Conservation (phyloP, 352 stramenopile genomes). For the Globisporangium canariense region DNA sequence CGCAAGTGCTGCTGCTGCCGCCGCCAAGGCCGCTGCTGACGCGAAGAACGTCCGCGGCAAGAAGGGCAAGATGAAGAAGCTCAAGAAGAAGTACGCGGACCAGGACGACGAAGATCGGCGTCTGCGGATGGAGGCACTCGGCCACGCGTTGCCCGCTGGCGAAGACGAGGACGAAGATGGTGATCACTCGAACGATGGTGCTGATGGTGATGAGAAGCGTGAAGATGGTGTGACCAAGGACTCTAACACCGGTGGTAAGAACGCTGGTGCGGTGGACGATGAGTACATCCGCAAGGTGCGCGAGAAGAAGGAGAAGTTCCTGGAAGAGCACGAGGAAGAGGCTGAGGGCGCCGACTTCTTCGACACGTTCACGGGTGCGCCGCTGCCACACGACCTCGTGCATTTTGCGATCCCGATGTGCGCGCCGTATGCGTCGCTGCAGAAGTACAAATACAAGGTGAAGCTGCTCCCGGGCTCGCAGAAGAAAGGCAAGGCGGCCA, state of each 20-base stretch:
- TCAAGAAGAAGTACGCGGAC: conserved; percentile 95
- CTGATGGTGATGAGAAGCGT: neutral
- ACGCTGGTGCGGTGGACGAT: conserved; percentile 29
- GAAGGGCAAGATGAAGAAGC: conserved; percentile 93
- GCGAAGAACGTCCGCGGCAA: conserved; percentile 85
- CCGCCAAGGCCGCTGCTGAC: conserved; percentile 10
- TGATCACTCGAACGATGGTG: conserved; percentile 17
- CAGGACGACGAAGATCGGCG: conserved; percentile 95
- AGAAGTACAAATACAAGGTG: conserved; percentile 91
- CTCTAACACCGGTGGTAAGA: conserved; percentile 10
- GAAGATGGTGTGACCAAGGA: conserved; percentile 14
- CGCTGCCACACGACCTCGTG: conserved; percentile 78
- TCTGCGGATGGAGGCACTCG: conserved; percentile 91
- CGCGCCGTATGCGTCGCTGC: conserved; percentile 82
- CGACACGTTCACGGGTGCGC: conserved; percentile 79
- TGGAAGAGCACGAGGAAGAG: conserved; percentile 85
- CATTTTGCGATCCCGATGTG: conserved; percentile 91
- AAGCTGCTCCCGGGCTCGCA: conserved; percentile 87
- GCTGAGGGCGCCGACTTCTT: conserved; percentile 78
- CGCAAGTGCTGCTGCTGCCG: conserved; percentile 24
- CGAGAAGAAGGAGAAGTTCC: conserved; percentile 79
- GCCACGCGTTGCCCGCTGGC: conserved; percentile 37
- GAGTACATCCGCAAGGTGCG: conserved; percentile 71
- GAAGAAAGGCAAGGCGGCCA: conserved; percentile 91
- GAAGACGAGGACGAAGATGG: conserved; percentile 22